Evolutionary conservation across 2,329 filamentous ascomycete genomes (phyloP), one percentile per base, ranked within the genome.

Genomic region (Achaetomium macrosporum): DNA sequence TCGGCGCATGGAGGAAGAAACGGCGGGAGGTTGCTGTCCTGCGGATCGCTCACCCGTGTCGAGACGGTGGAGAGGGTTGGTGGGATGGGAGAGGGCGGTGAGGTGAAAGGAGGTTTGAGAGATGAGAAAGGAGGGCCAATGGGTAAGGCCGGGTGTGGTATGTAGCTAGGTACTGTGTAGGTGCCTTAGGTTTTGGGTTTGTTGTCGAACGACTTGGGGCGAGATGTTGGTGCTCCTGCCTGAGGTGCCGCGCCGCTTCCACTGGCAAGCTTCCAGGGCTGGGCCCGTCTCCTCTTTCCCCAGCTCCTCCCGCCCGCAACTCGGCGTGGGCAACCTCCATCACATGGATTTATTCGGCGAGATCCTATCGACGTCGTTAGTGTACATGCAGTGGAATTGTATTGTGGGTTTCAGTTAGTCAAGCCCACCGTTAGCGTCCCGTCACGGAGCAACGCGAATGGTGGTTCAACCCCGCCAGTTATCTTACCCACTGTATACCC

Each of bases 41-140:
- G 43, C 49, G 43, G 50, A 47, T 51, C 47, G 10, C 33, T 53
- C 47, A 43, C 50, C 52, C 47, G 47, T 51, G 47, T 46, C 35
- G 37, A 40, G 43, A 50, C 42, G 29, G 43, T 45, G 44, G 50
- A 43, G 48, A 50, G 48, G 35, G 44, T 43, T n/a, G n/a, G n/a
- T n/a, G n/a, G n/a, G n/a, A 40, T 42, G 43, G 39, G 31, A 48
- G 48, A 52, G 43, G 45, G 54, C 54, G 57, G 51, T 57, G 54
- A 57, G 51, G 40, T 50, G 35, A 40, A 51, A 35, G 42, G 29
- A 45, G 39, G 43, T 44, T 48, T 41, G 53, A 51, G 53, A 44
- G 25, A n/a, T 29, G 36, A n/a, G 43, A 52, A 30, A n/a, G 40
- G 47, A 53, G 42, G 40, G 42, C 47, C 47, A 56, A 56, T 56